Conservation (phyloP, 2,329 filamentous ascomycete genomes). For the Pseudogymnoascus sp. region DNA sequence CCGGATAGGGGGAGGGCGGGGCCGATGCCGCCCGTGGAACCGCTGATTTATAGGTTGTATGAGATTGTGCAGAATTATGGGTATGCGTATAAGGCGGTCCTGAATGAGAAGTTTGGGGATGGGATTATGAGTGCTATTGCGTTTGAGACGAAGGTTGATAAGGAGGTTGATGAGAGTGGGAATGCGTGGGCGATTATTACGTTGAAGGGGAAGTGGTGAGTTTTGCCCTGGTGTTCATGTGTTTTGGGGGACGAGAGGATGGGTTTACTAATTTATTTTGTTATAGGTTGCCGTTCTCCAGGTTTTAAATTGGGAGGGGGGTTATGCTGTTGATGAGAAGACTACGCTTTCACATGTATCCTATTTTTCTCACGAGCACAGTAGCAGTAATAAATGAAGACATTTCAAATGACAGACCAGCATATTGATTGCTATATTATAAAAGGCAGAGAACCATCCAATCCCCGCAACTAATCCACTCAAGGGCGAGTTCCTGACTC, state of each 20-base stretch:
- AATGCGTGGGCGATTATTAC: slow-evolving; percentile 80
- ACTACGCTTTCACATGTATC: background rate
- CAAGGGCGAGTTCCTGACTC: background rate
- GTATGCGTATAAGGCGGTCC: slow-evolving; percentile 87
- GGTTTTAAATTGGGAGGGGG: slow-evolving; percentile 11
- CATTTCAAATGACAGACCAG: background rate
- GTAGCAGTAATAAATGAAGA: slow-evolving; percentile 1
- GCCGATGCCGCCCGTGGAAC: slow-evolving; percentile 79
- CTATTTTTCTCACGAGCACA: background rate
- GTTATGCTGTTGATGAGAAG: background rate
- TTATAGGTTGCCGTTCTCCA: slow-evolving; percentile 16
- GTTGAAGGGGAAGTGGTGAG: slow-evolving; percentile 36
- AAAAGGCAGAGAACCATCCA: background rate
- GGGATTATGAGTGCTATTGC: slow-evolving; percentile 96
- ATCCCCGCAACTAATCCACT: background rate
- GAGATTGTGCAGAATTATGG: slow-evolving; percentile 97
- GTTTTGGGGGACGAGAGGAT: background rate
- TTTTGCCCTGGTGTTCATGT: background rate
- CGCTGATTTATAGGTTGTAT: slow-evolving; percentile 82
- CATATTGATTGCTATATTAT: background rate
- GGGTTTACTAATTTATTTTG: background rate
- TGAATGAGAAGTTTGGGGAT: slow-evolving; percentile 92
- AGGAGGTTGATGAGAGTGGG: slow-evolving; percentile 82
- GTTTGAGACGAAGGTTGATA: slow-evolving; percentile 86
- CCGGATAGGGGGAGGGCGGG: slow-evolving; percentile 74